Base-by-base conservation (phyloP, 495 filamentous ascomycete species). In the Aspergillus funiculosus region DNA sequence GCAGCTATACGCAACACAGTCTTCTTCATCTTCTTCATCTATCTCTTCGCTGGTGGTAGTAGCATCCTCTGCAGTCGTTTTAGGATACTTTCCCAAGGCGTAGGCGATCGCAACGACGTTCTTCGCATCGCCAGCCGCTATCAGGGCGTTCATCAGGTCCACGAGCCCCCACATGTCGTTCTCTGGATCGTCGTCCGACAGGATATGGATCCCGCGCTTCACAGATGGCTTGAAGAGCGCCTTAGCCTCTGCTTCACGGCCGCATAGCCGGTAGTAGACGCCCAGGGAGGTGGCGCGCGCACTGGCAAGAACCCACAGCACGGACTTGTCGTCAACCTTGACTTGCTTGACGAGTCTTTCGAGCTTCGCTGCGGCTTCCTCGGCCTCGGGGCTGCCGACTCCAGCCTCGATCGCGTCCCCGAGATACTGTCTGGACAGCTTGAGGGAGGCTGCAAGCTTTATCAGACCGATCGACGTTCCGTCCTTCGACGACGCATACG, bases 101-200 rank as follows among this genome's bases (percentile, higher is more conserved):
- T 50, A 30, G 5, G 39, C 21, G 5, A 43, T 25, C 9, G 31
- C 30, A 3, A 30, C 18, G 7, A 37, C 8, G 17, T 43, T 39
- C 39, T 44, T 28, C 4, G 32, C 15, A 10, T 39, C 39, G 9
- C 24, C 24, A 5, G 49, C 49, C 9, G 37, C 42, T 2, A 39
- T 15, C 8, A 52, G 31, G 0, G 32, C 38, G 5, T 15, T 15
- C 21, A 22, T 8, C 13, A 52, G 32, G 15, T 52, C 39, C 2
- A 37, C 7, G 4, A 38, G 28, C 9, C 34, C 39, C 10, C 11
- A 15, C 6, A 24, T 5, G 11, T 52, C 50, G 20, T 52, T 52
- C 6, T 48, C 43, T 6, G 50, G 38, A 18, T 52, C 43, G 28
- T 48, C 43, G 15, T 52, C 49, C 20, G 42, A 46, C 11, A 48